Base-by-base conservation (phyloP, 2,329 filamentous ascomycete species). In the Rasamsonia emersonii region DNA sequence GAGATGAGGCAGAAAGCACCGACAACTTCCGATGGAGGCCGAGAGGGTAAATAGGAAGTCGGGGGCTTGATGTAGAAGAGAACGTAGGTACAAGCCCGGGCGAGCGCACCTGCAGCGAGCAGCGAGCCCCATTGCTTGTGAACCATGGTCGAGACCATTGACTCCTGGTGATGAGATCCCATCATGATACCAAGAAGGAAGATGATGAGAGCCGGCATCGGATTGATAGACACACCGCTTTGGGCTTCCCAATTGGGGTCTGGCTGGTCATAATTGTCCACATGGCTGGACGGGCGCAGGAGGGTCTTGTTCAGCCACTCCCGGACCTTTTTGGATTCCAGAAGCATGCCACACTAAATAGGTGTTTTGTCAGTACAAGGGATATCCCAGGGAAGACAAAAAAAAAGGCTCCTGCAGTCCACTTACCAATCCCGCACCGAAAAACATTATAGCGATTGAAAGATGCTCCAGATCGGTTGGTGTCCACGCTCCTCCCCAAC, bases 71-170 rank as follows among this genome's bases (percentile, higher is more conserved):
- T 64, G 57, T 82, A 96, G 37, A 85, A 61, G 24, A 88, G 61
- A 4, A 91, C 58, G 54, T 95, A 96, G 5, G 86, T 93, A 35
- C 84, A 62, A 2, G 70, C 77, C 28, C 89, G 77, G 15, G 86
- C 79, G 36, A 93, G 69, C 0, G 86, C 80, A 33, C 86, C 88
- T 16, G 80, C 86, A 28, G 84, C 72, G 32, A 96, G 71, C 44
- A 96, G 71, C 49, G 77, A 78, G 16, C 89, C 89, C 89, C 89
- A 96, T 59, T 95, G 88, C 52, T 80, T 80, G 62, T 96, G 89
- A 29, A 96, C 74, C 84, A 91, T 94, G 44, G 78, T 84, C 7
- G 86, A 89, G 28, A 86, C 71, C 79, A 86, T 85, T 38, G 77
- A 83, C 17, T 68, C 57, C 55, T 94, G 88, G 37, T 89, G 84